Evolutionary conservation across 2,329 filamentous ascomycete genomes (phyloP), one percentile per base, ranked within the genome.

Genomic region (Sporothrix protearum): DNA sequence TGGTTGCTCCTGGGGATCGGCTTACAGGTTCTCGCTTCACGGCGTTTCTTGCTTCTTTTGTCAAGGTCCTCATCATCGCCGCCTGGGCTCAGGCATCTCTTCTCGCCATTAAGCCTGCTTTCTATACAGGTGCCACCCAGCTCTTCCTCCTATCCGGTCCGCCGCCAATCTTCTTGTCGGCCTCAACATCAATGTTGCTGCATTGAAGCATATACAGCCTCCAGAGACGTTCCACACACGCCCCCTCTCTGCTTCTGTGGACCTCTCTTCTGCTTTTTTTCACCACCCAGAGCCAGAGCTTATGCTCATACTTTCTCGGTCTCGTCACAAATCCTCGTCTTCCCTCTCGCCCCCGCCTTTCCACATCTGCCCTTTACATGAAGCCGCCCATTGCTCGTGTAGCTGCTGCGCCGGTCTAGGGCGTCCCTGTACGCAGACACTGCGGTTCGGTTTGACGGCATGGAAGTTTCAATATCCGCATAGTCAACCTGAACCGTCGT

Each of bases 401-500:
- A 25, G 49, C 57, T 53, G 73, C 63, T 76, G 64, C 59, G 67
- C 39, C 69, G 59, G 42, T 33, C 36, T 51, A 68, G 39, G 59
- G 51, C 47, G 68, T 68, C 47, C 25, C 45, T 68, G 64, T 69
- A 72, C 64, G 63, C 71, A 75, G 79, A 76, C 78, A n/a, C 76
- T 74, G 74, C 76, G 73, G 73, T 74, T 74, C 73, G 76, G 77
- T 75, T 76, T 76, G 77, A 75, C 78, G 81, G 80, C 79, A 83
- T 83, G 81, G 81, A 78, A 79, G 72, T 77, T 75, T 77, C 77
- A 78, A 79, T 79, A 77, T 76, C 76, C 73, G 78, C 77, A 79
- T 82, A 81, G 77, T 64, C 75, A 76, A 77, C 77, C 74, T 74
- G 75, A 78, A 75, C 78, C 77, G 77, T 75, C 72, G 59, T 68